Evolutionary conservation across 225 moss, liverwort and hornwort genomes (phyloP), one percentile per base, ranked within the genome.

Genomic region (Bryoerythrophyllum caledonicum): DNA sequence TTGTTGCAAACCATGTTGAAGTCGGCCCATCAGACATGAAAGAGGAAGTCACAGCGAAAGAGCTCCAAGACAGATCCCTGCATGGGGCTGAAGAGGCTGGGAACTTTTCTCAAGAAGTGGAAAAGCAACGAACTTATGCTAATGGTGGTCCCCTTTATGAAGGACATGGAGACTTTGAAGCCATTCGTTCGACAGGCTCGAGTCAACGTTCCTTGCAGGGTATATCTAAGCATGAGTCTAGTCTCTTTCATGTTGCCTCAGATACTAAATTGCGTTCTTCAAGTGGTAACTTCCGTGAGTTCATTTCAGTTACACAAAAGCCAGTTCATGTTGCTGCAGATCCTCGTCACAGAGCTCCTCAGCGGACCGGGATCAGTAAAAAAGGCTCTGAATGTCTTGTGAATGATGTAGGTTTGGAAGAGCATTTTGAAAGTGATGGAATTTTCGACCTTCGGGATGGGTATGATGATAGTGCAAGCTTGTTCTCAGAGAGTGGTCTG

Each of bases 381-480:
- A 71, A 74, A 49, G 79, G 82, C 73, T 84, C 84, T 49, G 48
- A 49, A 23, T 74, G 66, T 81, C 74, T 88, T 76, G 79, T 83
- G 81, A 88, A 83, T 81, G 85, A 79, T 88, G 88, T 86, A 79
- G 86, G 83, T 83, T 71, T 88, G 79, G 88, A 88, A 79, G 88
- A 88, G 67, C 88, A 86, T 71, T 79, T 83, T 86, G 86, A 88
- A 81, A 86, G 76, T 81, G 88, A 86, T 83, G 88, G 82, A 71
- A 79, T 82, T 70, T 88, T 88, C 79, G 86, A 86, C 79, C 81
- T 85, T 78, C 80, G 88, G 73, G 85, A 85, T 81, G 83, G 85
- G 65, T 81, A 82, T 74, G 87, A 88, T 81, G 88, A 88, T 79
- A 88, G 81, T 83, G 78, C 85, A 65, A 88, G 86, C 86, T 81